These are phyloP conservation scores for Trifolium pratense DNA, from an alignment of 306 rosid genomes.

Conservation along the genomic window DNA sequence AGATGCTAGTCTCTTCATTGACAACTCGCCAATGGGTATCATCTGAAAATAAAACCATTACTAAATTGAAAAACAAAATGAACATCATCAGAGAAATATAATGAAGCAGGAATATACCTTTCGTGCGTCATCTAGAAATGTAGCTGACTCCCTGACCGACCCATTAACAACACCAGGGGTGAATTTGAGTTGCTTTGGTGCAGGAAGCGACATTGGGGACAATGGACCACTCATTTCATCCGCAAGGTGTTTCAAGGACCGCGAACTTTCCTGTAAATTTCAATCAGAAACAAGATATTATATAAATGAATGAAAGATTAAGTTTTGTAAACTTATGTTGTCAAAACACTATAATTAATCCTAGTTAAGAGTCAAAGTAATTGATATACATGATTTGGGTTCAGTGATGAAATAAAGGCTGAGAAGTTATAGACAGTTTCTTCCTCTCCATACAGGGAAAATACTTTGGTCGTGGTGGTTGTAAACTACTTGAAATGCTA, in stretches of 20 bases:
- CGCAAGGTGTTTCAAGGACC: constrained; percentile 68
- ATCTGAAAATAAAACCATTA: constrained; percentile 55
- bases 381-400: constrained; percentile 29
- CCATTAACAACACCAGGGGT: constrained; percentile 81
- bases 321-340: constrained; percentile 19
- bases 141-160: constrained; percentile 52
- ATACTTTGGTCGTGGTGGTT: not conserved
- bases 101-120: constrained; percentile 52
- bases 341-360: constrained; percentile 22
- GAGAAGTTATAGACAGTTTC: constrained; percentile 25
- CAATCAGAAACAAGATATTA: constrained; percentile 32
- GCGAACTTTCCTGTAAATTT: constrained; percentile 58
- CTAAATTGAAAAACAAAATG: constrained; percentile 26
- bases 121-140: constrained; percentile 58
- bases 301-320: constrained; percentile 6
- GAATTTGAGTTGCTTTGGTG: constrained; percentile 85
- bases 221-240: constrained; percentile 71
- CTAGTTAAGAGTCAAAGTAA: constrained; percentile 28
- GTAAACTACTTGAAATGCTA: constrained; percentile 29
- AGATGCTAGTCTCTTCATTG: constrained; percentile 70
- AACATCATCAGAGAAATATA: constrained; percentile 8
- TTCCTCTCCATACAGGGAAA: not conserved
- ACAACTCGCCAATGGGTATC: constrained; percentile 74
- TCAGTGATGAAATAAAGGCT: not conserved
- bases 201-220: constrained; percentile 74